Evolutionary conservation across 345 rosid species (phyloP).

Genomic region (Sonneratia caseolaris): DNA sequence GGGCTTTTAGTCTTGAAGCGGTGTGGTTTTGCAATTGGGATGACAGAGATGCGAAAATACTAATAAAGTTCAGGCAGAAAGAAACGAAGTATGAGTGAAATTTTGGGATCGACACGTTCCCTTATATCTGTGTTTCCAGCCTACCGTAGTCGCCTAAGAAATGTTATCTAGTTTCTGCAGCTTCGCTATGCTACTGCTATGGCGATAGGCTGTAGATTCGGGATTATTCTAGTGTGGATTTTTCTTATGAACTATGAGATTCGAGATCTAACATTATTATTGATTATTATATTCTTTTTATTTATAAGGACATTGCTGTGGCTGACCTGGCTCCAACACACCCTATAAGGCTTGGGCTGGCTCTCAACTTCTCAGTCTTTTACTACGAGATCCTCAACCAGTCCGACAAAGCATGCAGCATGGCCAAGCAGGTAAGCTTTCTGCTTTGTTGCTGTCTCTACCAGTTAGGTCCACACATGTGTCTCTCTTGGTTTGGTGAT

Average conservation of each 20-base stretch:
- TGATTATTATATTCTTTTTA: neutral
- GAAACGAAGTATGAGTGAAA: neutral
- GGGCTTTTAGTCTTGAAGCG: neutral
- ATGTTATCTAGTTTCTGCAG: neutral
- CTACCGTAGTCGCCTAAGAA: neutral
- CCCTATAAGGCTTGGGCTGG: slow-evolving; percentile 82
- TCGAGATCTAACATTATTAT: neutral
- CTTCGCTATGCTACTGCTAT: neutral
- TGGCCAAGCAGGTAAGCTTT: slow-evolving; percentile 67
- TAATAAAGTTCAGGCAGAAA: neutral
- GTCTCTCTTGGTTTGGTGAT: neutral
- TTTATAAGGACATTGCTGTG: slow-evolving; percentile 65
- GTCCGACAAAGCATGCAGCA: slow-evolving; percentile 86
- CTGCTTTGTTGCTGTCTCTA: neutral
- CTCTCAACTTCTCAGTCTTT: slow-evolving; percentile 85
- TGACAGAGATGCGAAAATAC: neutral
- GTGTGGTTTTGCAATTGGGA: neutral
- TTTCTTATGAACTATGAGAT: neutral
- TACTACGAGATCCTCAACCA: slow-evolving; percentile 85
- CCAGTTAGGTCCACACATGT: neutral
- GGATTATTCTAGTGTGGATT: neutral
- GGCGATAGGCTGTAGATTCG: neutral
- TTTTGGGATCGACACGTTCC: neutral
- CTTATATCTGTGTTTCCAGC: neutral
- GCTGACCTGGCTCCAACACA: slow-evolving; percentile 82